Percentiles rank a stretch among this genome's conserved stretches.
phyloP scores from a whole-genome alignment of 768 basidiomycete species.

The Lentinus brumalis region DNA sequence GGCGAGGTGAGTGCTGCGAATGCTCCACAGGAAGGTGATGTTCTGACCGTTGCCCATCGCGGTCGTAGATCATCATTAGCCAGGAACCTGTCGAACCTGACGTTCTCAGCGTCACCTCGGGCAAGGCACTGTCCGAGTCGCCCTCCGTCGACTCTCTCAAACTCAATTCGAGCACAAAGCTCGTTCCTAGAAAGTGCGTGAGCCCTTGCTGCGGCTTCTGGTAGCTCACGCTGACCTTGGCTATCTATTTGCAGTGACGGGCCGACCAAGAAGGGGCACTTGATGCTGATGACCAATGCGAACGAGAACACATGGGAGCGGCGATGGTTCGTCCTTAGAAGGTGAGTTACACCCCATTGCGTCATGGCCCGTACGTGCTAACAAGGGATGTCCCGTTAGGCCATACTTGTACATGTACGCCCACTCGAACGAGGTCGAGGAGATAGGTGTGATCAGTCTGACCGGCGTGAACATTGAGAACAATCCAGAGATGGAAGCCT shows the following conservation, averaged over 20 bases:
- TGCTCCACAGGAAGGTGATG: background rate
- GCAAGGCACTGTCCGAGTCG: slow-evolving; percentile 35
- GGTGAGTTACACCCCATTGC: slow-evolving; percentile 45
- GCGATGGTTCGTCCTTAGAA: slow-evolving; percentile 84
- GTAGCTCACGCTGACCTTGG: background rate
- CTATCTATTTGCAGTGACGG: slow-evolving; percentile 55
- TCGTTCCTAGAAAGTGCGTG: slow-evolving; percentile 71
- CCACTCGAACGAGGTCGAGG: slow-evolving; percentile 83
- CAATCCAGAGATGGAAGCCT: slow-evolving; percentile 83
- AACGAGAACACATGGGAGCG: slow-evolving; percentile 79
- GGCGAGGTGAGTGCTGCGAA: slow-evolving; percentile 60
- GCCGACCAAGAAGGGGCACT: slow-evolving; percentile 81
- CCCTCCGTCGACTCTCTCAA: slow-evolving; percentile 57
- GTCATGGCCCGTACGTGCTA: background rate
- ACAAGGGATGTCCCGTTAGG: slow-evolving; percentile 40
- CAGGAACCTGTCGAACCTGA: slow-evolving; percentile 69
- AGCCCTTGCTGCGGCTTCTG: background rate
- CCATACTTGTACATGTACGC: slow-evolving; percentile 89
- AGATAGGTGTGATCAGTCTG: slow-evolving; percentile 81
- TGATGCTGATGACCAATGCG: slow-evolving; percentile 81
- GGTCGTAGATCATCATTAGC: slow-evolving; percentile 69
- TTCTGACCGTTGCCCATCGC: background rate
- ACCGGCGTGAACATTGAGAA: slow-evolving; percentile 82
- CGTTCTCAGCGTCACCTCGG: slow-evolving; percentile 36
- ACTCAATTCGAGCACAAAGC: slow-evolving; percentile 70